Conservation (phyloP, 495 filamentous ascomycete species). For the Xylaria acuta region DNA sequence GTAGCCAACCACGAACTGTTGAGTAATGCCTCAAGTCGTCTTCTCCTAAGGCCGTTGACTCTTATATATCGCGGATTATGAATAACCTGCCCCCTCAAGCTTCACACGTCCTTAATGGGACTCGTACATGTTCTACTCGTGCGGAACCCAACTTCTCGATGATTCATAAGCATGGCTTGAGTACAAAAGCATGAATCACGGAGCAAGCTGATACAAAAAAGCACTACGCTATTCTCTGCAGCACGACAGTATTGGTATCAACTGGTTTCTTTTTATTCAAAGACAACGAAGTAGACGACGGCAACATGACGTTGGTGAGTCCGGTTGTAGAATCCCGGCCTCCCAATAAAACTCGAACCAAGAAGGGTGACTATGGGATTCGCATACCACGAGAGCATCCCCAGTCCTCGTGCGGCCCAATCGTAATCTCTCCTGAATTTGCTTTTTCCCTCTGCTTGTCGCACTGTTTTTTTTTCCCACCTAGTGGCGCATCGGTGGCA, state of each 20-base stretch:
- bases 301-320: constrained; percentile 9
- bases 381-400: background rate
- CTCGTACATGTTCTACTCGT: background rate
- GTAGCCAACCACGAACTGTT: background rate
- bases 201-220: constrained; percentile 12
- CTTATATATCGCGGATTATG: constrained; percentile 20
- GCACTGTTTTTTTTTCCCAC: constrained; percentile 4
- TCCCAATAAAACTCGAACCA: background rate
- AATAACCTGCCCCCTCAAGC: background rate
- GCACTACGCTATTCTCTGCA: constrained; percentile 12
- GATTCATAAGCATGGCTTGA: constrained; percentile 17
- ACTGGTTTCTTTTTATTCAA: constrained; percentile 22
- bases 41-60: background rate
- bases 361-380: background rate
- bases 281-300: constrained; percentile 4
- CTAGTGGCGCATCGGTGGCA: constrained; percentile 5
- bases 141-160: background rate
- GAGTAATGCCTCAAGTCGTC: background rate
- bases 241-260: constrained; percentile 7
- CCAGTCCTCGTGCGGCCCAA: constrained; percentile 11
- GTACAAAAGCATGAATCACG: constrained; percentile 11
- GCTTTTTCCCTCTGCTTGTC: constrained; percentile 21
- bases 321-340: constrained; percentile 7
- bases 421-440: constrained; percentile 1
- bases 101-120: background rate